Conservation (phyloP, 2,329 filamentous ascomycete genomes). For the Chrysosporium queenslandicum region DNA sequence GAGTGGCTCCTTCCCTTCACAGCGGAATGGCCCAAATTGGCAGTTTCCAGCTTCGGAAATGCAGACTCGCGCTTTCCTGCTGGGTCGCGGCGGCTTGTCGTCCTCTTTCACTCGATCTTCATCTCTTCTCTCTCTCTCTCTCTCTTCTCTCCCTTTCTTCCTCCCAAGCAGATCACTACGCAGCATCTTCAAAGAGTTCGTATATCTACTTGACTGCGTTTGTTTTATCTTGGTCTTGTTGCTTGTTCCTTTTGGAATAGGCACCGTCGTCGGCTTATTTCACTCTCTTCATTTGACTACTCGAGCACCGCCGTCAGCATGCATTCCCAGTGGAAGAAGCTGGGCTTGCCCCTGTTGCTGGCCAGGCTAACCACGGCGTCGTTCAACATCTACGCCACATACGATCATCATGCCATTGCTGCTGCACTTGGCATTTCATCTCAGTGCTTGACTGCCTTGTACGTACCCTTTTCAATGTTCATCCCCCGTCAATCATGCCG, state of each 20-base stretch:
- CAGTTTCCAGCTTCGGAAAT: not conserved
- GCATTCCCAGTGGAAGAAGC: not conserved
- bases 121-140: not conserved
- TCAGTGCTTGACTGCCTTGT: slow-evolving; percentile 16
- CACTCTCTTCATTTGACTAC: not conserved
- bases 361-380: slow-evolving; percentile 6
- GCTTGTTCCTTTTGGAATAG: not conserved
- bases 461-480: slow-evolving; percentile 5
- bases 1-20: not conserved
- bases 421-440: slow-evolving; percentile 14
- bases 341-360: slow-evolving; percentile 8
- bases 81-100: not conserved
- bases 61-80: not conserved
- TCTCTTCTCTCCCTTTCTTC: not conserved
- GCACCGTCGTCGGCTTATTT: not conserved
- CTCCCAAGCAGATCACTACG: not conserved
- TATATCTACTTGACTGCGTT: not conserved
- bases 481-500: not conserved
- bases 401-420: slow-evolving; percentile 14
- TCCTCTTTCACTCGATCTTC: not conserved
- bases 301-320: not conserved
- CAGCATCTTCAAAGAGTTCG: not conserved
- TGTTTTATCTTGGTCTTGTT: not conserved
- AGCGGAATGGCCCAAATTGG: not conserved
- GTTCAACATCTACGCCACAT: slow-evolving; percentile 18